phyloP scores from a whole-genome alignment of 78 protist species.

The Chrysochromulina parva region DNA sequence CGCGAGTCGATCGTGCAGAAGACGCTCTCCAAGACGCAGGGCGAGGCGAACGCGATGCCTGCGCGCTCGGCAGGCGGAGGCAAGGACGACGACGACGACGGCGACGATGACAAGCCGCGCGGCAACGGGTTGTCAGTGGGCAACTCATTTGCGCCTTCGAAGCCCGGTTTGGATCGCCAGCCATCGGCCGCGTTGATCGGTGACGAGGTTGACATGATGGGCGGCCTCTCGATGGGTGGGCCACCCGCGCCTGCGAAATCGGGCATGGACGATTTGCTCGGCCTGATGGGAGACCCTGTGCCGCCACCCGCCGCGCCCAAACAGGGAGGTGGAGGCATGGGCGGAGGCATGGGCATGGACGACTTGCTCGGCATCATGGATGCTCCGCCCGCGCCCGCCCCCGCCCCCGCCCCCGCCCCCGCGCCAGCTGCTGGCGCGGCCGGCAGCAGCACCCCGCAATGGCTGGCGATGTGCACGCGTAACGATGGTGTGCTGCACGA shows the following conservation, averaged over 20 bases:
- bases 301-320: background rate
- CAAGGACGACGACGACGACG: background rate
- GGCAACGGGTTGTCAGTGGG: background rate
- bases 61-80: background rate
- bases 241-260: too few species aligned
- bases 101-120: background rate
- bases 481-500: slow-evolving; percentile 42
- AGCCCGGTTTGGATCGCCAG: too few species aligned
- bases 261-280: background rate
- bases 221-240: too few species aligned
- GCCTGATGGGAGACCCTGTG: background rate
- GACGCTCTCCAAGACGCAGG: background rate
- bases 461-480: background rate
- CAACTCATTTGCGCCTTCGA: too few species aligned
- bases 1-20: slow-evolving; percentile 61
- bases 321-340: background rate
- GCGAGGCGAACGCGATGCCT: too few species aligned
- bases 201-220: too few species aligned
- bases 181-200: too few species aligned
- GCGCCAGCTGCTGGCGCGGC: background rate
- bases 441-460: background rate
- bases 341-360: background rate
- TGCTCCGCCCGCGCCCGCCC: background rate
- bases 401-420: background rate
- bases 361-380: background rate